A percentile compares a stretch with the other conserved stretches of the same genome.
phyloP scores from a whole-genome alignment of 2,329 filamentous ascomycete genomes.

The Rhynchosporium secalis region DNA sequence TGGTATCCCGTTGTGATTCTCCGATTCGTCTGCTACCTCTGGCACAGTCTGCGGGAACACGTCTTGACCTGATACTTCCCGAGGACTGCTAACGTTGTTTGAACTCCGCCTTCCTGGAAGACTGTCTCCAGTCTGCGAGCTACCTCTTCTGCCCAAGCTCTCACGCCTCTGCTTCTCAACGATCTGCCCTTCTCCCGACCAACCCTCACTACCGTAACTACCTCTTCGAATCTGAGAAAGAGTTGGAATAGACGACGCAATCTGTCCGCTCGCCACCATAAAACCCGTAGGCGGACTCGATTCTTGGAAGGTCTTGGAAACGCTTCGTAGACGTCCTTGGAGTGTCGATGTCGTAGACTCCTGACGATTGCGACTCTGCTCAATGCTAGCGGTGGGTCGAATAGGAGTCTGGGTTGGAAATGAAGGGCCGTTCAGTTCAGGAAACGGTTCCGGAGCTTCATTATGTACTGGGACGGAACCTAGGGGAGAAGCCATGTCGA shows the following conservation, averaged over 20 bases:
- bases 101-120: constrained; percentile 23
- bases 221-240: constrained; percentile 38
- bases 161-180: constrained; percentile 36
- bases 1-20: constrained; percentile 13
- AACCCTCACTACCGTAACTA: constrained; percentile 37
- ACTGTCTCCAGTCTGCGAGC: constrained; percentile 26
- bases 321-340: constrained; percentile 35
- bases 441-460: constrained; percentile 27
- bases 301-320: constrained; percentile 44
- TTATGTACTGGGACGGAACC: constrained; percentile 17
- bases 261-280: constrained; percentile 48
- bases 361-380: constrained; percentile 13
- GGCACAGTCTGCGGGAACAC: constrained; percentile 29
- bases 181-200: constrained; percentile 38
- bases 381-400: constrained; percentile 19
- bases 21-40: constrained; percentile 29
- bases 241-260: constrained; percentile 41
- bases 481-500: constrained; percentile 12
- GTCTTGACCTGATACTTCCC: constrained; percentile 18
- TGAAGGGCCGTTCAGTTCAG: constrained; percentile 20
- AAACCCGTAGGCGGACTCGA: constrained; percentile 51
- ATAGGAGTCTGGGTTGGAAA: constrained; percentile 23
- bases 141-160: constrained; percentile 27
- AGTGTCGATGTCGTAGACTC: constrained; percentile 29
- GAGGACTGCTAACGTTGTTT: constrained; percentile 18